Percentiles rank a stretch among this genome's conserved stretches.
phyloP scores from a whole-genome alignment of 2,329 filamentous ascomycete species.

The Coniochaeta sp. region DNA sequence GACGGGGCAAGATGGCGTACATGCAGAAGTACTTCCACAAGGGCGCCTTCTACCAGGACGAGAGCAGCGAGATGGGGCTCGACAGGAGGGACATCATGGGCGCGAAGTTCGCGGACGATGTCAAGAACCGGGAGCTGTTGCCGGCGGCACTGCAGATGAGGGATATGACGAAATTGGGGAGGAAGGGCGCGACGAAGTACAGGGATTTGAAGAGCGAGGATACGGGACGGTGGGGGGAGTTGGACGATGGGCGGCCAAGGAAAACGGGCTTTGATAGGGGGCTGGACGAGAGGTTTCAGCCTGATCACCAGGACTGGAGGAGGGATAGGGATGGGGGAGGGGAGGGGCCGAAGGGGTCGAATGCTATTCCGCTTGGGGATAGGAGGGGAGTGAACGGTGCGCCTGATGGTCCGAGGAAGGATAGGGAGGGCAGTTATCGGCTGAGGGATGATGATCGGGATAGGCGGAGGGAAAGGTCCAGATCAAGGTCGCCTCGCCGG shows the following conservation, averaged over 20 bases:
- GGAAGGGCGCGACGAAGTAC: constrained; percentile 86
- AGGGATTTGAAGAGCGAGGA: constrained; percentile 84
- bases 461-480: constrained; percentile 6
- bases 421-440: constrained; percentile 21
- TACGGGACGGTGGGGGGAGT: constrained; percentile 76
- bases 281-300: constrained; percentile 59
- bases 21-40: constrained; percentile 98
- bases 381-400: constrained; percentile 39
- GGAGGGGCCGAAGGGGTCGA: constrained; percentile 54
- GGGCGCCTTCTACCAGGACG: constrained; percentile 89
- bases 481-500: constrained; percentile 19
- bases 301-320: constrained; percentile 37
- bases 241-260: constrained; percentile 39
- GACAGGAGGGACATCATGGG: constrained; percentile 83
- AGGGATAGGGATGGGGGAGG: constrained; percentile 36
- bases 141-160: constrained; percentile 89
- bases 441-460: constrained; percentile 16
- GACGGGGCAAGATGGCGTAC: constrained; percentile 73
- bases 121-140: constrained; percentile 71
- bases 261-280: constrained; percentile 27
- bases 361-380: constrained; percentile 63
- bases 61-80: constrained; percentile 66
- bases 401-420: constrained; percentile 1
- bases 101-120: constrained; percentile 72
- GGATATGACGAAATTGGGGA: constrained; percentile 88